These are phyloP conservation scores for Vachellia collinsii DNA, from an alignment of 306 rosid genomes.

Conservation along the genomic window DNA sequence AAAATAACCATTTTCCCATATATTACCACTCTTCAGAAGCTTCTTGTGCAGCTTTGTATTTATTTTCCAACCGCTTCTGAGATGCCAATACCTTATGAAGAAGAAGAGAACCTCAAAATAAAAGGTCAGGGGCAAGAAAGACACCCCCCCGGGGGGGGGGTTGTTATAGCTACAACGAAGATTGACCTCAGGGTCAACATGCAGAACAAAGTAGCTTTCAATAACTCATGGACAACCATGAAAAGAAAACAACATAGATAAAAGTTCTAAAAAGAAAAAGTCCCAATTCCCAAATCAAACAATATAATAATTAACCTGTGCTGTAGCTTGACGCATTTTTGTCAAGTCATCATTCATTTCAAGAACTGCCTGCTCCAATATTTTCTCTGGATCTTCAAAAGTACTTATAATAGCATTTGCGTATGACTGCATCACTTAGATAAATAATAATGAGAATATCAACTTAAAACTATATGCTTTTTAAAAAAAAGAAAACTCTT, in stretches of 20 bases:
- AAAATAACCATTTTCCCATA: slow-evolving; percentile 30
- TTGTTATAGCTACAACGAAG: not conserved
- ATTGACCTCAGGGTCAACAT: not conserved
- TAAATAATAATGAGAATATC: slow-evolving; percentile 33
- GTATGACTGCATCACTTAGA: slow-evolving; percentile 75
- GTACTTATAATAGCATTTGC: slow-evolving; percentile 88
- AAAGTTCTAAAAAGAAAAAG: not conserved
- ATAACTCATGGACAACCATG: not conserved
- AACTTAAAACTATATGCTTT: slow-evolving; percentile 8
- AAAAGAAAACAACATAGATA: slow-evolving; percentile 3
- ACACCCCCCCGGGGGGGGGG: not conserved
- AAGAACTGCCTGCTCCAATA: slow-evolving; percentile 90
- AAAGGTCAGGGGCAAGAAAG: not conserved
- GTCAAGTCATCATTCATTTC: slow-evolving; percentile 97
- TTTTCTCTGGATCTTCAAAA: slow-evolving; percentile 97
- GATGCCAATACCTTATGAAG: slow-evolving; percentile 84
- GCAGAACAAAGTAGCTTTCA: not conserved
- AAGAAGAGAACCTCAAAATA: not conserved
- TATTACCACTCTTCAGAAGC: slow-evolving; percentile 98
- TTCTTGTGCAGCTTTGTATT: slow-evolving; percentile 82
- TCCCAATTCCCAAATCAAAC: not conserved
- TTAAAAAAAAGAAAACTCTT: not conserved
- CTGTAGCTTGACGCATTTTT: slow-evolving; percentile 98
- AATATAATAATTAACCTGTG: slow-evolving; percentile 68
- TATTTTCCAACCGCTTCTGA: slow-evolving; percentile 89